Evolutionary conservation across 352 stramenopile species (phyloP), one percentile per base, ranked within the genome.

Genomic region (Phytophthora pistaciae): DNA sequence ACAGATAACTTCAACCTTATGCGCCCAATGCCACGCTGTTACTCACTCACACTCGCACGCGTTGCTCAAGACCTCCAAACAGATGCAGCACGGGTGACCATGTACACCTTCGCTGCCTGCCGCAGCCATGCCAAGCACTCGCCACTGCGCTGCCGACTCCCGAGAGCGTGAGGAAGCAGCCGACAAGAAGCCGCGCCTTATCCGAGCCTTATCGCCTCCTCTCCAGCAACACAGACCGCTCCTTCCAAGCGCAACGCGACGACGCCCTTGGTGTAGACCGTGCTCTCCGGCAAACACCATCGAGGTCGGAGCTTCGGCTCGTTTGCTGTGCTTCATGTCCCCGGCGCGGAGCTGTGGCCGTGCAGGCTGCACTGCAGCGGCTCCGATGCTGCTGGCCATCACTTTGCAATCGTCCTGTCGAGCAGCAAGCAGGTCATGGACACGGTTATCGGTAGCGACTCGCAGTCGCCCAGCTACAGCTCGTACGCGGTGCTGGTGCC

Each of bases 401-500:
- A 38, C 27, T 69, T 64, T 31, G 7, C 3, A 53, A 53, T 53
- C 21, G 50, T 21, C 9, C 50, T 36, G 14, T 49, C 13, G 7
- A 49, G 40, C 14, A 20, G 40, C 40, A 49, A 21, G 40, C 50
- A 29, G 25, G 25, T 29, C 50, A 56, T 59, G 44, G 58, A n/a
- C 18, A 16, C 44, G 33, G 9, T 5, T 40, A 33, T 9, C 29
- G 46, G 25, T 29, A 29, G 16, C n/a, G 42, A 50, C 53, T 52
- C 31, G 54, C 38, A 27, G 44, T 70, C 64, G 40, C 64, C 64
- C 16, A 60, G 31, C 33, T 70, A 64, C 46, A 40, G 46, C 36
- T 42, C 64, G 36, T 71, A 66, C 50, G 65, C 50, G n/a, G 50
- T 66, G 57, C 18, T 68, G 5, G 56, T 84, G 50, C 66, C 70